Conservation (phyloP, 495 filamentous ascomycete species). For the Aspergillus hancockii region DNA sequence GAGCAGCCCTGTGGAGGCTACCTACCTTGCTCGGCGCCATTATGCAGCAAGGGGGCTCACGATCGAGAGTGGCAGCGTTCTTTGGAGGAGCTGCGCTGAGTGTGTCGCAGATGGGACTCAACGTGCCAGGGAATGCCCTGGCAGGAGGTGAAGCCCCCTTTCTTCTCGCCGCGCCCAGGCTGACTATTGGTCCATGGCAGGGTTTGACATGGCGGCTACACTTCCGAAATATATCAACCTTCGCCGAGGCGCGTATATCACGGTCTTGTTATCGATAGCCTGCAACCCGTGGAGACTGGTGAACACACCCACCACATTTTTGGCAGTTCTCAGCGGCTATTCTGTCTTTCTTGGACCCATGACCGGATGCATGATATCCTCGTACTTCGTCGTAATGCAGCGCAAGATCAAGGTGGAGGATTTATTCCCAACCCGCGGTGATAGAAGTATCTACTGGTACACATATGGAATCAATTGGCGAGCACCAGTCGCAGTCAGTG, state of each 20-base stretch:
- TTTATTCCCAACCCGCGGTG: conserved; percentile 31
- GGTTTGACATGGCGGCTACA: conserved; percentile 44
- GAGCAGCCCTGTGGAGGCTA: conserved; percentile 42
- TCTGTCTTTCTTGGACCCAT: conserved; percentile 52
- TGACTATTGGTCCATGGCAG: conserved; percentile 1
- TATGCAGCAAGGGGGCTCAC: conserved; percentile 28
- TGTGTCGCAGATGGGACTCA: conserved; percentile 33
- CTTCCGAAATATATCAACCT: conserved; percentile 54
- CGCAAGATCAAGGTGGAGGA: conserved; percentile 41
- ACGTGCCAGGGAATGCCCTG: conserved; percentile 38
- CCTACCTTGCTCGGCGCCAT: conserved; percentile 36
- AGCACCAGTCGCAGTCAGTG: conserved; percentile 33
- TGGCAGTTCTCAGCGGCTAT: conserved; percentile 48
- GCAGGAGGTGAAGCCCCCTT: conserved; percentile 31
- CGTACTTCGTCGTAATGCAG: conserved; percentile 38
- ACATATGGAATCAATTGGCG: conserved; percentile 44
- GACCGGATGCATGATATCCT: conserved; percentile 26
- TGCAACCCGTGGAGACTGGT: conserved; percentile 55
- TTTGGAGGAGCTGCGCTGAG: conserved; percentile 44
- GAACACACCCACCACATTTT: conserved; percentile 48
- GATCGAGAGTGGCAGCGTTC: conserved; percentile 42
- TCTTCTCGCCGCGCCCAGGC: not conserved
- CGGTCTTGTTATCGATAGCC: conserved; percentile 45
- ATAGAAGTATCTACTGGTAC: conserved; percentile 42
- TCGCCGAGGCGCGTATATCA: conserved; percentile 44